Evolutionary conservation across 2,329 filamentous ascomycete genomes (phyloP), one percentile per base, ranked within the genome.

Genomic region (Boeremia lycopersici): DNA sequence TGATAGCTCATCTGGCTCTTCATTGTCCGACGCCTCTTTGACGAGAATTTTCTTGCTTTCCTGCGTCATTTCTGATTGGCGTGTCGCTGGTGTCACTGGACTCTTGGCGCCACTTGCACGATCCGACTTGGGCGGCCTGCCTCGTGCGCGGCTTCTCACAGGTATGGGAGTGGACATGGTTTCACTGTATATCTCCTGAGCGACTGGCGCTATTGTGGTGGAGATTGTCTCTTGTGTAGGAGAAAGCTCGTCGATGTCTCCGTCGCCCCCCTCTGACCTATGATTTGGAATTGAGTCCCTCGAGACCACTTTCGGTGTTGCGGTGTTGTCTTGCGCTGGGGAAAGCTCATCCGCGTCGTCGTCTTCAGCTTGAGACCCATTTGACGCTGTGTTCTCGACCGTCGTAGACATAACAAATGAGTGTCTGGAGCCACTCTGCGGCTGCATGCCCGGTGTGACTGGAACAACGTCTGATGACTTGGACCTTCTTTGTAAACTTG

Each of bases 331-430:
- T 12, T 61, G 51, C 35, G 59, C 57, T 9, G 68, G 66, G 5
- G 68, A 68, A 11, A 72, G 53, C 44, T 71, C 69, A 42, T 72
- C 71, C 23, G 67, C 69, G 39, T 62, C 66, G 4, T 68, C 67
- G 3, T 66, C 67, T 11, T 45, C 65, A 23, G 46, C 51, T 41
- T 53, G 54, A 2, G 44, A 54, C 25, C 53, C 55, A 33, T 34
- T 54, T 8, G 65, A 61, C 3, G 61, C 68, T 5, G 60, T 56
- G 31, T 57, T 56, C 12, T 57, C 48, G 10, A 57, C 30, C 3
- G 48, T 47, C 39, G 46, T 57, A 10, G 52, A 64, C 15, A 60
- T 47, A 7, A 59, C 55, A 8, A 61, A 62, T 2, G 57, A 53
- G 13, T 40, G 30, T 40, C 58, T 61, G 6, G 60, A 41, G 12